These are phyloP conservation scores for Lasiodiplodia sp. DNA, from an alignment of 2,329 filamentous ascomycete genomes.

Conservation along the genomic window DNA sequence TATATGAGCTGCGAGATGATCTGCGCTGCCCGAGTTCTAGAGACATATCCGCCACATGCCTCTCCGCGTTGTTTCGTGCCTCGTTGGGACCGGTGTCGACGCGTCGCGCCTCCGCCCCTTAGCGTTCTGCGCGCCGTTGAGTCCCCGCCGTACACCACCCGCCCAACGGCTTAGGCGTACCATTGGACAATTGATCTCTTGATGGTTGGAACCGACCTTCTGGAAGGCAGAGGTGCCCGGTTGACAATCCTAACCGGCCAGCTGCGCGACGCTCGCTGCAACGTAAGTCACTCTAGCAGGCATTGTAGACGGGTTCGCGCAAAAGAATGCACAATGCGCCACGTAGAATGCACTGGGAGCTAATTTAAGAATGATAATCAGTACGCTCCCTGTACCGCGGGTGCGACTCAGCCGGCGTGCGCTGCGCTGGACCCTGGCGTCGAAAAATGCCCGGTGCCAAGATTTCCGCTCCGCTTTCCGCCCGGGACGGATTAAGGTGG, in stretches of 20 bases:
- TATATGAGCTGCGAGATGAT: slow-evolving; percentile 4
- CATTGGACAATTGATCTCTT: not conserved
- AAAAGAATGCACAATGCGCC: not conserved
- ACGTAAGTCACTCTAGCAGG: not conserved
- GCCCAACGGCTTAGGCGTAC: not conserved
- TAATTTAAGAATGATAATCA: not conserved
- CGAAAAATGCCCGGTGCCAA: not conserved
- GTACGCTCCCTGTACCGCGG: not conserved
- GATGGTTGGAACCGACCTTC: not conserved
- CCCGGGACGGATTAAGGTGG: not conserved
- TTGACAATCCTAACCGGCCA: not conserved
- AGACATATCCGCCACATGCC: not conserved
- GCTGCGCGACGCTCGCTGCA: not conserved
- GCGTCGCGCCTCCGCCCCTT: not conserved
- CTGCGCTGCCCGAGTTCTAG: not conserved
- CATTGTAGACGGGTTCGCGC: not conserved
- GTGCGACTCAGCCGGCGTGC: not conserved
- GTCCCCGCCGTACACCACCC: not conserved
- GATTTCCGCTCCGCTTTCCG: not conserved
- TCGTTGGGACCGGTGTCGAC: slow-evolving; percentile 1
- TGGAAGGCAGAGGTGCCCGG: not conserved
- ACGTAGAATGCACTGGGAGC: not conserved
- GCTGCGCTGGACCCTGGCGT: too few relatives aligned
- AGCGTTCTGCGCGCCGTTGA: slow-evolving; percentile 6
- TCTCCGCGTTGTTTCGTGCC: slow-evolving; percentile 10